Percentiles rank a stretch among this genome's conserved stretches.
Conservation (phyloP, 1,139 yeast species). For the Diutina siamensis region DNA sequence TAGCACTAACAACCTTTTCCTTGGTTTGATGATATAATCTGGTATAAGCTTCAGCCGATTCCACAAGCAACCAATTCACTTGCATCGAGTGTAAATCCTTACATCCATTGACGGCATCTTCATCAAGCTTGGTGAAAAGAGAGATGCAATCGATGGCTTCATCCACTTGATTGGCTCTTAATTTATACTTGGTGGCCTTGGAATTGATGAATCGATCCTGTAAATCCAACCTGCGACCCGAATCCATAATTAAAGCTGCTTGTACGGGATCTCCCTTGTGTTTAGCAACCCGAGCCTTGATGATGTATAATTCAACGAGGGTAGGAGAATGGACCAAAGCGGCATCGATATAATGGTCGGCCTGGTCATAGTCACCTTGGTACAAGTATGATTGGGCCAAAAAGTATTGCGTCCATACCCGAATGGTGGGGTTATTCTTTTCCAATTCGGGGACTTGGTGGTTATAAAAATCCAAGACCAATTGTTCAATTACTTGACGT, state of each 20-base stretch:
- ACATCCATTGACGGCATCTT: slow-evolving; percentile 62
- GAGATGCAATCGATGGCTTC: slow-evolving; percentile 68
- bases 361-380: slow-evolving; percentile 37
- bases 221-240: slow-evolving; percentile 66
- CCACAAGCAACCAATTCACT: slow-evolving; percentile 80
- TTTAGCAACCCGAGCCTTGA: slow-evolving; percentile 73
- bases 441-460: slow-evolving; percentile 13
- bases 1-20: slow-evolving; percentile 11
- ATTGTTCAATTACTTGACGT: slow-evolving; percentile 34
- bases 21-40: slow-evolving; percentile 22
- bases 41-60: slow-evolving; percentile 71
- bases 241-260: slow-evolving; percentile 59
- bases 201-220: slow-evolving; percentile 91
- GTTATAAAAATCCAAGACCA: slow-evolving; percentile 40
- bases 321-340: slow-evolving; percentile 75
- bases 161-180: slow-evolving; percentile 70
- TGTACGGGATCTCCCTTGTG: slow-evolving; percentile 47
- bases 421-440: slow-evolving; percentile 33
- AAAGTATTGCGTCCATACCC: slow-evolving; percentile 71
- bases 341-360: slow-evolving; percentile 43
- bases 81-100: slow-evolving; percentile 85
- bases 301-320: slow-evolving; percentile 66
- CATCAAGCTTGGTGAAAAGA: slow-evolving; percentile 76
- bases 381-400: slow-evolving; percentile 70
- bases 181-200: slow-evolving; percentile 71